phyloP scores from a whole-genome alignment of 306 rosid genomes.

The Dryas octopetala region DNA sequence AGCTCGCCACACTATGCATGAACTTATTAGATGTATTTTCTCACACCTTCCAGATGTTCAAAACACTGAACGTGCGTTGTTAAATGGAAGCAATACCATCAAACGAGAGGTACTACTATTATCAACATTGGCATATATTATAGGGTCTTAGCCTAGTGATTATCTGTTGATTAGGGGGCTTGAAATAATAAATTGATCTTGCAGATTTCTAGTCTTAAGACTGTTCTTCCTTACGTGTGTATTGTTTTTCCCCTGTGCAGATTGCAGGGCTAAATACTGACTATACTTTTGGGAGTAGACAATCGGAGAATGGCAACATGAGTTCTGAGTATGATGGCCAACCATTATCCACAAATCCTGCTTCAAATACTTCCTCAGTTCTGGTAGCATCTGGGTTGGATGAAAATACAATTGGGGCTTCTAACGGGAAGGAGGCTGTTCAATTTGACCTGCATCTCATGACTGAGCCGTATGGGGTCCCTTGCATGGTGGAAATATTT shows the following conservation, averaged over 20 bases:
- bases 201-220: neutral
- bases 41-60: slow-evolving; percentile 90
- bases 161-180: slow-evolving; percentile 11
- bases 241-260: slow-evolving; percentile 49
- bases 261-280: slow-evolving; percentile 56
- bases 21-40: slow-evolving; percentile 86
- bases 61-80: slow-evolving; percentile 60
- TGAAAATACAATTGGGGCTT: slow-evolving; percentile 50
- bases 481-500: slow-evolving; percentile 98
- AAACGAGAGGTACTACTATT: slow-evolving; percentile 55
- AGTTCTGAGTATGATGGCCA: slow-evolving; percentile 68
- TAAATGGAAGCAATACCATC: slow-evolving; percentile 54
- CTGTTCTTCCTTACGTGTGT: slow-evolving; percentile 6
- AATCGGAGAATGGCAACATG: slow-evolving; percentile 73
- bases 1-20: slow-evolving; percentile 92
- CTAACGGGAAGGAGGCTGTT: slow-evolving; percentile 57
- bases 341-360: slow-evolving; percentile 45
- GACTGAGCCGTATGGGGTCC: slow-evolving; percentile 93
- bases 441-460: slow-evolving; percentile 71
- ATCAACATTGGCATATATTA: neutral
- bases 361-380: slow-evolving; percentile 49
- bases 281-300: slow-evolving; percentile 64
- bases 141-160: slow-evolving; percentile 9
- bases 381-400: slow-evolving; percentile 50
- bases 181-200: slow-evolving; percentile 10